Conservation (phyloP, 2,329 filamentous ascomycete genomes). For the Aureobasidium sp. region DNA sequence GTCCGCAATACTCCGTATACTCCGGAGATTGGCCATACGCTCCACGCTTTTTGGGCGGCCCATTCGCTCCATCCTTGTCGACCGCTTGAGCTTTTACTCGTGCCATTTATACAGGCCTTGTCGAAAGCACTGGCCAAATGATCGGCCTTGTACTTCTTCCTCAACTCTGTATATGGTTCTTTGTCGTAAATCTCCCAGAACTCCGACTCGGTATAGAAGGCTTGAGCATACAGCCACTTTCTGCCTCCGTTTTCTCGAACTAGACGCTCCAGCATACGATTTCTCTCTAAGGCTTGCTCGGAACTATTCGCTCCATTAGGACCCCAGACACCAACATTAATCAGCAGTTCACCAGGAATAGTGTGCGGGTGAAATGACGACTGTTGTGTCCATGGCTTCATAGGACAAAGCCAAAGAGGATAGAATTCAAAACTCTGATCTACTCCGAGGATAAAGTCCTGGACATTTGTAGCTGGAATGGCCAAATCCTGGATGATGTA, state of each 20-base stretch:
- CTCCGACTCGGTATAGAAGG: slow-evolving; percentile 60
- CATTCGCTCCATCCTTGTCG: not conserved
- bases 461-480: slow-evolving; percentile 36
- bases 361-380: slow-evolving; percentile 6
- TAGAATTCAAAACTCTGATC: slow-evolving; percentile 36
- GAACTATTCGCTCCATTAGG: slow-evolving; percentile 22
- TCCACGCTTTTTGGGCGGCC: not conserved
- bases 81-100: not conserved
- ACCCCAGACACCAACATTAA: slow-evolving; percentile 61
- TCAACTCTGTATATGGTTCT: slow-evolving; percentile 51
- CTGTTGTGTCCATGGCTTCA: slow-evolving; percentile 21
- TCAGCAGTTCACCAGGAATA: slow-evolving; percentile 16
- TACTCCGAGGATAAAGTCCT: slow-evolving; percentile 39
- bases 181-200: slow-evolving; percentile 61
- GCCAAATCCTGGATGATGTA: slow-evolving; percentile 61
- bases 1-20: slow-evolving; percentile 6
- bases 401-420: slow-evolving; percentile 44
- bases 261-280: slow-evolving; percentile 54
- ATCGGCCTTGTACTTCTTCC: slow-evolving; percentile 41
- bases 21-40: slow-evolving; percentile 2
- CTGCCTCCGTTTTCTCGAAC: slow-evolving; percentile 54
- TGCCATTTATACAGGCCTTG: not conserved
- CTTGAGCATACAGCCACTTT: slow-evolving; percentile 65
- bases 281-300: slow-evolving; percentile 46
- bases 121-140: slow-evolving; percentile 3